These are phyloP conservation scores for Castanopsis chinensis DNA, from an alignment of 306 rosid species.

Conservation along the genomic window DNA sequence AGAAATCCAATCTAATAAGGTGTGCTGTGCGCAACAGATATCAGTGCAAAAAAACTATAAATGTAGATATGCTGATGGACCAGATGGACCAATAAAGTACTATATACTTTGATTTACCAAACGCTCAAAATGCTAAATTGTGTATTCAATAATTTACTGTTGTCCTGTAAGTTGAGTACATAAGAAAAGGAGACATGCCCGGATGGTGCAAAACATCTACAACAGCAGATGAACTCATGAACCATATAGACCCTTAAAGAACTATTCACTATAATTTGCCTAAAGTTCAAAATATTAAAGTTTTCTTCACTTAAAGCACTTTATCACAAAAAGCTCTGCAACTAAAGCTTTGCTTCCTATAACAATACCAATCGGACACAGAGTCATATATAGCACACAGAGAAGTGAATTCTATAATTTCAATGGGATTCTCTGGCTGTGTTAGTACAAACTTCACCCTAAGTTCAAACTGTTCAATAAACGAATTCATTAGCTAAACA, in stretches of 20 bases:
- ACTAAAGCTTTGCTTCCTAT: no score
- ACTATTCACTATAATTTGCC: no score
- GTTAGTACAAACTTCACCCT: background rate
- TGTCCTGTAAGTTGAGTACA: background rate
- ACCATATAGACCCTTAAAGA: no score
- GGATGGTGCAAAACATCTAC: background rate
- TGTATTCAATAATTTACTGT: background rate
- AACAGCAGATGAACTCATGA: background rate
- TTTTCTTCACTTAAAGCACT: no score
- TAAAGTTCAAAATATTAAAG: no score
- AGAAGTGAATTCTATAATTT: background rate
- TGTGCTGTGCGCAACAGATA: no score
- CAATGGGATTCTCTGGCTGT: background rate
- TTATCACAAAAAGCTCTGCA: no score
- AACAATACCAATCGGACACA: background rate
- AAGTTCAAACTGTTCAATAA: background rate
- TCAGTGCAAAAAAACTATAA: no score
- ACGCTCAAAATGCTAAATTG: background rate
- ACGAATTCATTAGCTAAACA: background rate
- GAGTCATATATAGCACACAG: background rate
- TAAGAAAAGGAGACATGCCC: background rate
- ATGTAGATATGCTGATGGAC: no score
- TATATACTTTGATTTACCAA: no score
- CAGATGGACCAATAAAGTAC: no score
- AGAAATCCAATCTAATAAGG: no score